Conservation (phyloP, 805 yeast species). For the Saccharomycopsis fermentans region DNA sequence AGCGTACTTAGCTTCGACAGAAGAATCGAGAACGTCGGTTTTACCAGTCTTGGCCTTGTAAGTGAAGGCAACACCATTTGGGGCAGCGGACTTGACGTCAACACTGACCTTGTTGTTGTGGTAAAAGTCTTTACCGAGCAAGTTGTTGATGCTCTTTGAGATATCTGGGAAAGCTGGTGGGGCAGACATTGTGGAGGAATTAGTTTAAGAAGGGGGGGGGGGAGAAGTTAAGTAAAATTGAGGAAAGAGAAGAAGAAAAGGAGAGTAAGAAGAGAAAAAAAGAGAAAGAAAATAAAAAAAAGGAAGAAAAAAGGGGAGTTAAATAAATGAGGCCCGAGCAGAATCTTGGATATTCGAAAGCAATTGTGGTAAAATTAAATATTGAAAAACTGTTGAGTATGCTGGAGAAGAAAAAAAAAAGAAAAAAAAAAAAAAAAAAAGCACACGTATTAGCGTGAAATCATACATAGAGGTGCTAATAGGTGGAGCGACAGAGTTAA, state of each 20-base stretch:
- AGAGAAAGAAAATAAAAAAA: background rate
- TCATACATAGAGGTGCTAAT: background rate
- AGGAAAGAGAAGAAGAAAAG: background rate
- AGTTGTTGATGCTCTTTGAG: slow-evolving; percentile 84
- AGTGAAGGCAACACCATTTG: slow-evolving; percentile 92
- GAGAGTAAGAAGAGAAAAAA: background rate
- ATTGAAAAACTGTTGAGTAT: background rate
- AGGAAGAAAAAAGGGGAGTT: no score
- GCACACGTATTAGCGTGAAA: background rate
- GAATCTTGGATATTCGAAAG: no score
- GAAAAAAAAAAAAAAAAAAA: background rate
- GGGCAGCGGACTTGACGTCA: slow-evolving; percentile 86
- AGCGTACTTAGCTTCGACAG: slow-evolving; percentile 81
- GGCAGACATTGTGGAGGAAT: slow-evolving; percentile 36
- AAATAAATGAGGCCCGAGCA: no score
- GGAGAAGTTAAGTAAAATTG: background rate
- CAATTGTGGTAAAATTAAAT: no score
- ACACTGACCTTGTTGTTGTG: slow-evolving; percentile 81
- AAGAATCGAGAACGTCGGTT: slow-evolving; percentile 76
- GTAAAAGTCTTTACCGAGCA: slow-evolving; percentile 86
- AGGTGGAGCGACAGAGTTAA: background rate
- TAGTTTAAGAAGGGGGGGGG: background rate
- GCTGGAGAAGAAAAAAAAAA: background rate
- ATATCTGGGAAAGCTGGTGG: slow-evolving; percentile 92
- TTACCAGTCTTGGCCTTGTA: slow-evolving; percentile 82